Percentiles rank a stretch among this genome's conserved stretches.
Evolutionary conservation across 75 land plant species (phyloP).

Genomic region (Sequoia sempervirens): DNA sequence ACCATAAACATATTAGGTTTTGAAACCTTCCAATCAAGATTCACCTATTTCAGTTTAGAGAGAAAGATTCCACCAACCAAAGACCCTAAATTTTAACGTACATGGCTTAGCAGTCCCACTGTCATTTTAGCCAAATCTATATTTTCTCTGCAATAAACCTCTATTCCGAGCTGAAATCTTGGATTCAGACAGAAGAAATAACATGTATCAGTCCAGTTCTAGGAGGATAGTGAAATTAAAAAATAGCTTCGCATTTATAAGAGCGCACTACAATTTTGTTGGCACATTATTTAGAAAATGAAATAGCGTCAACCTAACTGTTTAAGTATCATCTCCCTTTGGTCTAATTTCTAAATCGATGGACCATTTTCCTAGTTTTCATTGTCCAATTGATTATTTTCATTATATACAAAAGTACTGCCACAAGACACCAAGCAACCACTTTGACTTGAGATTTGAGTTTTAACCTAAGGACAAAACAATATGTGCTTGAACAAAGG

Average conservation of each 20-base stretch:
- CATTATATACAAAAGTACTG: neutral
- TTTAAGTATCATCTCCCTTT: neutral
- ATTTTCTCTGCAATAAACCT: neutral
- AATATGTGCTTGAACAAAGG: neutral
- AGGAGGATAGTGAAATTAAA: neutral
- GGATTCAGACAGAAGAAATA: neutral
- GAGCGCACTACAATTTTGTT: neutral
- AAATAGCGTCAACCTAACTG: neutral
- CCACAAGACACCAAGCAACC: neutral
- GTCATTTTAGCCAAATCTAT: neutral
- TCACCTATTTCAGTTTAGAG: neutral
- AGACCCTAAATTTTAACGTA: neutral
- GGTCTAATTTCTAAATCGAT: neutral
- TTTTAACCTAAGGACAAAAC: neutral
- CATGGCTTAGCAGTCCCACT: neutral
- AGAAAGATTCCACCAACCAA: neutral
- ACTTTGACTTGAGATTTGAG: neutral
- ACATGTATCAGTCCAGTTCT: neutral
- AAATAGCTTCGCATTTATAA: neutral
- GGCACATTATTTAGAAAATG: neutral
- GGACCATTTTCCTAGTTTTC: neutral
- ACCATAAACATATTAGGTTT: neutral
- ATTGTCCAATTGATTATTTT: neutral
- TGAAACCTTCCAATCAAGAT: neutral
- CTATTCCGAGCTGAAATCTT: neutral